Percentiles rank a stretch among this genome's conserved stretches.
Conservation (phyloP, 257 asterid species). For the Nicotiana otophora region DNA sequence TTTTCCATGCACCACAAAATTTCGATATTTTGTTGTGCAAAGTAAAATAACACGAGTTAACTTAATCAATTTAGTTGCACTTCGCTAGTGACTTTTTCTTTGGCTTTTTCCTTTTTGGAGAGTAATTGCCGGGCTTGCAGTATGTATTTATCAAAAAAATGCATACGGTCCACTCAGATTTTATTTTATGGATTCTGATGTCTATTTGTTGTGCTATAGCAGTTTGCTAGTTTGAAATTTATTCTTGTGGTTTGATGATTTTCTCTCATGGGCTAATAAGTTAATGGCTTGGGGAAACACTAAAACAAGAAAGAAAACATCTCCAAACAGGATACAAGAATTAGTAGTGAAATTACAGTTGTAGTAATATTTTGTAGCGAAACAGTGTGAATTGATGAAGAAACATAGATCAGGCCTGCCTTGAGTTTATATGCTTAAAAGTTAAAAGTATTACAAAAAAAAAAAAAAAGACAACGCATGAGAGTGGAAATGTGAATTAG, state of each 20-base stretch:
- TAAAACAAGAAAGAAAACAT: neutral
- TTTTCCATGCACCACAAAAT: neutral
- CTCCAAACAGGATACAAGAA: neutral
- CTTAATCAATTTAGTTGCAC: neutral
- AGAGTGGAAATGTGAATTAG: too few species aligned
- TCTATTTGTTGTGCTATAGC: neutral
- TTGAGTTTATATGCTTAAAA: neutral
- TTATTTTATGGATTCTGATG: neutral
- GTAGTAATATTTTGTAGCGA: neutral
- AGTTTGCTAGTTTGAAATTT: neutral
- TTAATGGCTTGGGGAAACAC: neutral
- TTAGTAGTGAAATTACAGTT: neutral
- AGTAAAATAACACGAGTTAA: too few species aligned
- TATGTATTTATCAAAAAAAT: neutral
- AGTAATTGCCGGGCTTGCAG: neutral
- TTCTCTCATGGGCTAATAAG: neutral
- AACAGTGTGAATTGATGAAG: neutral
- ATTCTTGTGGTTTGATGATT: neutral
- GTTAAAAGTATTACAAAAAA: too few species aligned
- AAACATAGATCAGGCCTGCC: neutral
- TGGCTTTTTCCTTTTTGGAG: neutral
- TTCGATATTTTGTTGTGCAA: neutral
- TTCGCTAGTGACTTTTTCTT: neutral
- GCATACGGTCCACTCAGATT: neutral
- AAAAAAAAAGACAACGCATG: neutral